Conservation (phyloP, 495 filamentous ascomycete genomes). For the Acidiella bohemica region DNA sequence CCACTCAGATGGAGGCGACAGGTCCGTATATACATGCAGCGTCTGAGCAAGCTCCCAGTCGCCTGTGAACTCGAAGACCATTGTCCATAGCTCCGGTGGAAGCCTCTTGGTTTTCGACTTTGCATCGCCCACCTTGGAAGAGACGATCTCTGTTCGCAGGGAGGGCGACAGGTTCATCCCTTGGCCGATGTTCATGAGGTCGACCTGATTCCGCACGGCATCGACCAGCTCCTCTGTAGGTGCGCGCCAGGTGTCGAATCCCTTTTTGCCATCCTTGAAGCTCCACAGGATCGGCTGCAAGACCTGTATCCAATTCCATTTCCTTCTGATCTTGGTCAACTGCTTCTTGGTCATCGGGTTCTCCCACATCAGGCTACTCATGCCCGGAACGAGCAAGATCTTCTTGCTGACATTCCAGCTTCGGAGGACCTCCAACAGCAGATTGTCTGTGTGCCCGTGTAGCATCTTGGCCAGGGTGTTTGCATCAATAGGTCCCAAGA, state of each 20-base stretch:
- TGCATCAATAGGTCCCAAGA: slow-evolving; percentile 72
- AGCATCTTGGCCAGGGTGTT: slow-evolving; percentile 73
- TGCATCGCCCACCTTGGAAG: not conserved
- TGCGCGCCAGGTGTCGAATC: slow-evolving; percentile 33
- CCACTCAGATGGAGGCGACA: slow-evolving; percentile 66
- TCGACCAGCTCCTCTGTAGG: slow-evolving; percentile 20
- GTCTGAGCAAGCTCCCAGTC: slow-evolving; percentile 84
- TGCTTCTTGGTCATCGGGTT: slow-evolving; percentile 74
- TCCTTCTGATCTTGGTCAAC: slow-evolving; percentile 60
- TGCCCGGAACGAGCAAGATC: slow-evolving; percentile 66
- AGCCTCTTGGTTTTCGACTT: slow-evolving; percentile 30
- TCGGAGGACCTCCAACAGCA: slow-evolving; percentile 59
- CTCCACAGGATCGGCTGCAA: slow-evolving; percentile 60
- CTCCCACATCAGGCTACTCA: slow-evolving; percentile 74
- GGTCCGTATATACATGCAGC: slow-evolving; percentile 61
- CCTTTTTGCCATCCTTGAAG: slow-evolving; percentile 42
- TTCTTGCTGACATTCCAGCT: slow-evolving; percentile 77
- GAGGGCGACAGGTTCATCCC: slow-evolving; percentile 35
- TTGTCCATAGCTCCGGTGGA: slow-evolving; percentile 77
- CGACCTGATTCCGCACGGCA: slow-evolving; percentile 49
- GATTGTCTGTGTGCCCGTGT: slow-evolving; percentile 58
- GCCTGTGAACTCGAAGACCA: slow-evolving; percentile 65
- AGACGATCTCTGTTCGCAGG: slow-evolving; percentile 30
- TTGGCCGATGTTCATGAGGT: slow-evolving; percentile 47
- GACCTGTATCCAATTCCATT: slow-evolving; percentile 71